phyloP scores from a whole-genome alignment of 257 asterid genomes.

The Knoxia roxburghii region DNA sequence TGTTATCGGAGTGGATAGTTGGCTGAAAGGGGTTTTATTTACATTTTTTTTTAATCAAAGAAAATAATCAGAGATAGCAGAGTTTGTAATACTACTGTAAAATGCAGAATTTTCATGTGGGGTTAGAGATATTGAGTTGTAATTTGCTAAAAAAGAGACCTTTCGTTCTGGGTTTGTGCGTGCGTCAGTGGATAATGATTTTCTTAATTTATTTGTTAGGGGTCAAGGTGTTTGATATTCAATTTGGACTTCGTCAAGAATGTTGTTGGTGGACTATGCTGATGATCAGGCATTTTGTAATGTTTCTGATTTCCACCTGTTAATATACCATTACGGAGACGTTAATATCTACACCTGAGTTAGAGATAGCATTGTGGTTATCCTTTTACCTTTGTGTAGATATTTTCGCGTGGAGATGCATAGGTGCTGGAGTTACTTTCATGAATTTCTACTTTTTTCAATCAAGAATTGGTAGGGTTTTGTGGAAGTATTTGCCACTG shows the following conservation, averaged over 20 bases:
- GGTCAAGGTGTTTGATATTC: background rate
- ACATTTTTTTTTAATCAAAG: no score
- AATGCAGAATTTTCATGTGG: background rate
- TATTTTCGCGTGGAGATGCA: background rate
- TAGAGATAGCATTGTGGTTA: no score
- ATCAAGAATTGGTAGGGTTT: background rate
- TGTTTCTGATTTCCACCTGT: background rate
- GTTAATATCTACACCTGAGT: background rate
- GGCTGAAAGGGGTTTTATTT: background rate
- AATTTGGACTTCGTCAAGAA: background rate
- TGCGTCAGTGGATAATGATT: background rate
- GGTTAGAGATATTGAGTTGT: background rate
- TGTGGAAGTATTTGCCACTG: background rate
- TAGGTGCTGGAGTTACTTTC: background rate
- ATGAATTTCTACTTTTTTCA: background rate
- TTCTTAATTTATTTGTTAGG: no score
- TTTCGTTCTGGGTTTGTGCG: no score
- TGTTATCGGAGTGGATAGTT: background rate
- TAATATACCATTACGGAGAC: background rate
- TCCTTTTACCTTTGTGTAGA: no score
- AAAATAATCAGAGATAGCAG: background rate
- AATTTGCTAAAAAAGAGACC: background rate
- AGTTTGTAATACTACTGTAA: background rate
- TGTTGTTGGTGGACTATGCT: background rate
- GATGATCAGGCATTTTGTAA: background rate